A percentile compares a stretch with the other conserved stretches of the same genome.
Evolutionary conservation across 257 asterid genomes (phyloP).

Genomic region (Fraxinus excelsior): DNA sequence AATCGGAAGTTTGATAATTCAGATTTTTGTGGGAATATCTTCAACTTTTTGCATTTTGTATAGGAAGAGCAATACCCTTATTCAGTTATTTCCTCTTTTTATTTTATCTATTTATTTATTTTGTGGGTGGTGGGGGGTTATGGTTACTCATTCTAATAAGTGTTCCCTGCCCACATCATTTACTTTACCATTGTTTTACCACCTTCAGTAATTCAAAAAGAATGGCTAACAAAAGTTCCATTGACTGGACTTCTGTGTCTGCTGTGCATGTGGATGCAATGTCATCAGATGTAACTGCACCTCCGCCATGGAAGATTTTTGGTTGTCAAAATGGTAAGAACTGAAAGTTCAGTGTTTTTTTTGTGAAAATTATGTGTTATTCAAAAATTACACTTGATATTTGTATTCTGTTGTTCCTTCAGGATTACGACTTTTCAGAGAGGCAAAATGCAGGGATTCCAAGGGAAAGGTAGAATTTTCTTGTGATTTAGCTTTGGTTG

Average conservation of each 20-base stretch:
- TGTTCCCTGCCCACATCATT: neutral
- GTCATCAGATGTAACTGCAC: slow-evolving; percentile 76
- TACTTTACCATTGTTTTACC: slow-evolving; percentile 28
- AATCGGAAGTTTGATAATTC: neutral
- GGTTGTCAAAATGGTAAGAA: slow-evolving; percentile 75
- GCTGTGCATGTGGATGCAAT: slow-evolving; percentile 54
- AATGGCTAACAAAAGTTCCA: slow-evolving; percentile 35
- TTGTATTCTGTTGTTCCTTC: slow-evolving; percentile 22
- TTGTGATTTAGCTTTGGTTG: neutral
- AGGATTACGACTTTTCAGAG: slow-evolving; percentile 91
- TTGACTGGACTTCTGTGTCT: slow-evolving; percentile 46
- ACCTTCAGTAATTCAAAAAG: slow-evolving; percentile 67
- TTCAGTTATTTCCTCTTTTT: neutral
- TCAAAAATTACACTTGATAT: slow-evolving; percentile 5
- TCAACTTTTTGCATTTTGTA: neutral
- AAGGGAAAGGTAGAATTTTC: slow-evolving; percentile 51
- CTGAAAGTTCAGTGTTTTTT: neutral
- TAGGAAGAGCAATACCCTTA: neutral
- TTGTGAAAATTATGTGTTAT: neutral
- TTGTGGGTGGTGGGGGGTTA: neutral
- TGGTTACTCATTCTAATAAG: neutral
- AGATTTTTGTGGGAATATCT: neutral
- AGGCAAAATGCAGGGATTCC: slow-evolving; percentile 69
- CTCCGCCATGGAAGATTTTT: slow-evolving; percentile 87
- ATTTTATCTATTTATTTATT: neutral